Evolutionary conservation across 305 asterid species (phyloP), one percentile per base, ranked within the genome.

Genomic region (Solanum chacoense): DNA sequence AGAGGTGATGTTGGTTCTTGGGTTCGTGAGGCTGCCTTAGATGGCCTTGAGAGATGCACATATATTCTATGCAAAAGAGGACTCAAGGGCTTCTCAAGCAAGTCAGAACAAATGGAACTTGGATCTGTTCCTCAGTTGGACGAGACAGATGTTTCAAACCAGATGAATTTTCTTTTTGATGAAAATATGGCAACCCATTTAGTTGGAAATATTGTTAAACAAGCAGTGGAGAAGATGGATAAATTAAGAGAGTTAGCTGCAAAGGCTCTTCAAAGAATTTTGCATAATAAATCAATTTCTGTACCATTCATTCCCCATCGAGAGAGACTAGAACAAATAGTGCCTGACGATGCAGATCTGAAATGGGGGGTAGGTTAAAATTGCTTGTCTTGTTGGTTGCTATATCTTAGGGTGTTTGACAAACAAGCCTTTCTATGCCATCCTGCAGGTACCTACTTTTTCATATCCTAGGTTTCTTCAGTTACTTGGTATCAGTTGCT

Each of bases 1-100:
- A 92, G 98, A 91, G 99, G 99, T 26, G 99, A 97, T 90, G 96
- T 97, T 65, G 99, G 99, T 88, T 97, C 99, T 87, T 97, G 99
- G 99, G 96, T 96, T 88, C 99, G 99, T 93, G 98, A 95, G 90
- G 98, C 99, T 88, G 98, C 99, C 88, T 93, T 97, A 93, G 92
- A 93, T 89, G 98, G 98, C 88, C 98, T 96, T 81, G 99, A 96
- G 94, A 96, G 92, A 89, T 96, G 98, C 85, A 93, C 98, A 86
- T 96, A 96, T 89, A 94, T 96, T 88, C 94, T 97, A 63, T 97
- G 99, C 93, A 93, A 85, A 89, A 91, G 91, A 90, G 94, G 91
- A 87, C 91, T 93, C 88, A 88, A 78, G 84, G 87, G 90, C 84
- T 79, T 28, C 87, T 83, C 88, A 69, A 85, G 90, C 77, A 89